These are phyloP conservation scores for Nakataea oryzae DNA, from an alignment of 2,329 filamentous ascomycete species.

Conservation along the genomic window DNA sequence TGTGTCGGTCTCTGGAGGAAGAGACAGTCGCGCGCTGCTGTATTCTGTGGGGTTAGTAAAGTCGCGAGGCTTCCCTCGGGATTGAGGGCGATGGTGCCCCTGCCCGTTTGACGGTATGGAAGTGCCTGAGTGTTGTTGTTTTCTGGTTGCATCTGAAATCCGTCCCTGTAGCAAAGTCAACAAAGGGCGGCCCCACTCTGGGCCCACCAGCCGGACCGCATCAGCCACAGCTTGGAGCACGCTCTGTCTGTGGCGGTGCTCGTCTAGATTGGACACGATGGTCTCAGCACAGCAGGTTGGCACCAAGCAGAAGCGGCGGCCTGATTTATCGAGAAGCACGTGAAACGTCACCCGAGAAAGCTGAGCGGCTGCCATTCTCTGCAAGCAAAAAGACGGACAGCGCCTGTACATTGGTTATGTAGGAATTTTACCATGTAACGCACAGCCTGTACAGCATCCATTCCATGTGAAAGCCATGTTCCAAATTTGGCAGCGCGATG, in stretches of 20 bases:
- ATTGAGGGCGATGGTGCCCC: background rate
- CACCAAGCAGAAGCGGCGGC: too few relatives aligned
- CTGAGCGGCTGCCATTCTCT: too few relatives aligned
- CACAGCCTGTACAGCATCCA: too few relatives aligned
- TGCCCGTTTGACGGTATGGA: background rate
- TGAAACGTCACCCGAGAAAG: too few relatives aligned
- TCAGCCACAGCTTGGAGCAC: background rate
- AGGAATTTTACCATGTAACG: too few relatives aligned
- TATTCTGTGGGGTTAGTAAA: background rate
- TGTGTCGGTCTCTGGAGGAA: background rate
- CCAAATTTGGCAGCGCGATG: background rate
- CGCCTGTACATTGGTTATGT: too few relatives aligned
- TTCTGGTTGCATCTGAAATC: background rate
- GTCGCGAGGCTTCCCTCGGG: conserved; percentile 4
- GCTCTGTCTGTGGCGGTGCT: too few relatives aligned
- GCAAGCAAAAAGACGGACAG: too few relatives aligned
- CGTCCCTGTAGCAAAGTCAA: background rate
- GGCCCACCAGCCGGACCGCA: background rate
- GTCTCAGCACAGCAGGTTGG: too few relatives aligned
- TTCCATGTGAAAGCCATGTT: background rate
- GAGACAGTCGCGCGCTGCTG: background rate
- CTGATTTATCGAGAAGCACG: too few relatives aligned
- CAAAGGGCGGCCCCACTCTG: background rate
- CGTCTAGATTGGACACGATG: too few relatives aligned
- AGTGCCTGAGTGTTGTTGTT: conserved; percentile 1